These are phyloP conservation scores for Cercophora samala DNA, from an alignment of 495 filamentous ascomycete species.

Conservation along the genomic window DNA sequence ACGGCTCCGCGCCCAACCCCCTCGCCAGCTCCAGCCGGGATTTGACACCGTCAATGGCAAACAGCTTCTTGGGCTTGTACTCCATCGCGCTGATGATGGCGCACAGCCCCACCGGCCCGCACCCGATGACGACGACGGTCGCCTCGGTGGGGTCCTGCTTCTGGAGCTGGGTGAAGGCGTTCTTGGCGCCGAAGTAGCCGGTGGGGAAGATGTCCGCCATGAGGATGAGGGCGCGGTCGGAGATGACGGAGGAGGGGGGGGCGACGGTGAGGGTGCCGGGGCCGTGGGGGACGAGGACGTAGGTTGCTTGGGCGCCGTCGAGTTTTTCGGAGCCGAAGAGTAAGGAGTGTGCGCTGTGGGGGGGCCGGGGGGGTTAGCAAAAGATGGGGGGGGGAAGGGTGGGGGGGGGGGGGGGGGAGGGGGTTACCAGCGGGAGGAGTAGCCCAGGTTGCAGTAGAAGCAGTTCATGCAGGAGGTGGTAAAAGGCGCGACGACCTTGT, in stretches of 20 bases:
- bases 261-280: slow-evolving; percentile 78
- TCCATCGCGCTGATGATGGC: slow-evolving; percentile 81
- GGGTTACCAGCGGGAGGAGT: slow-evolving; percentile 64
- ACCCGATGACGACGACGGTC: slow-evolving; percentile 80
- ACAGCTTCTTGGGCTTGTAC: slow-evolving; percentile 72
- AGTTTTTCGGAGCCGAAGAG: slow-evolving; percentile 73
- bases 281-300: slow-evolving; percentile 79
- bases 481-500: slow-evolving; percentile 78
- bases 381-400: too few relatives aligned
- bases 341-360: slow-evolving; percentile 53
- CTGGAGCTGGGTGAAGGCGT: slow-evolving; percentile 70
- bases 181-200: slow-evolving; percentile 84
- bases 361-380: too few relatives aligned
- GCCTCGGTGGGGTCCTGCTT: slow-evolving; percentile 59
- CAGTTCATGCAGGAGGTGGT: slow-evolving; percentile 77
- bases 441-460: slow-evolving; percentile 85
- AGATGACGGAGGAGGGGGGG: slow-evolving; percentile 58
- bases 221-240: slow-evolving; percentile 76
- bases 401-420: too few relatives aligned
- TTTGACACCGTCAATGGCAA: slow-evolving; percentile 82
- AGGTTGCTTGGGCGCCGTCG: slow-evolving; percentile 90
- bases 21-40: slow-evolving; percentile 73
- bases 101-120: slow-evolving; percentile 85
- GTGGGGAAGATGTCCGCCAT: slow-evolving; percentile 89
- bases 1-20: slow-evolving; percentile 77